Base-by-base conservation (phyloP, 1,284 basidiomycete species). In the Sanghuangporus baumii region DNA sequence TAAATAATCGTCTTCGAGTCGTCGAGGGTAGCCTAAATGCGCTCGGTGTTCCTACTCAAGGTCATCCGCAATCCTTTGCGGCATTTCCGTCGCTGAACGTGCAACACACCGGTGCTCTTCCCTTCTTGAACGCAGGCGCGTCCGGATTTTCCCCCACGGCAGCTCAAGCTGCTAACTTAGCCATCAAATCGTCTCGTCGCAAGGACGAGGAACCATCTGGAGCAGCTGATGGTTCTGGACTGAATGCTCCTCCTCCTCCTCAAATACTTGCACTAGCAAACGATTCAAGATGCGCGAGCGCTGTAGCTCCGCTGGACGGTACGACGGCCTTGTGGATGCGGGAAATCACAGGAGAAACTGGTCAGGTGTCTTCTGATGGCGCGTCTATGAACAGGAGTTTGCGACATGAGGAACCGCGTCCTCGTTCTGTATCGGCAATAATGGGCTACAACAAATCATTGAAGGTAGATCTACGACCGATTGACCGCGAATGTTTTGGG, bases 311-410 rank as follows among this genome's bases (percentile, higher is more conserved):
- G 0, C 71, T 84, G 12, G 79, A 86, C 60, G 85, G 86, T 66
- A 76, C 87, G 41, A 74, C 79, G 6, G 73, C 79, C 55, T 78
- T 86, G 40, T 89, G 86, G 84, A 76, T 88, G 11, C 75, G 78
- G 58, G 78, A 82, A 54, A 73, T 82, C 36, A 80, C 79, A 50
- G 66, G 78, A 8, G 66, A 54, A 34, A 52, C 37, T 3, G 59
- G 48, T 1, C 48, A 52, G n/a, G 50, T 38, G 37, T 51, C 31
- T 8, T 18, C 59, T 16, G 38, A 50, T 26, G 20, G 14, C 31
- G 37, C 16, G 12, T 37, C 23, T 34, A n/a, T 18, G 23, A 14
- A 12, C 12, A 7, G 14, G 26, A n/a, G 20, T 18, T 8, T 34
- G 31, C 40, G 38, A 37, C 11, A 16, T 41, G 6, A 12, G 8